Evolutionary conservation across 257 asterid species (phyloP).

Genomic region (Rubia yunnanensis): DNA sequence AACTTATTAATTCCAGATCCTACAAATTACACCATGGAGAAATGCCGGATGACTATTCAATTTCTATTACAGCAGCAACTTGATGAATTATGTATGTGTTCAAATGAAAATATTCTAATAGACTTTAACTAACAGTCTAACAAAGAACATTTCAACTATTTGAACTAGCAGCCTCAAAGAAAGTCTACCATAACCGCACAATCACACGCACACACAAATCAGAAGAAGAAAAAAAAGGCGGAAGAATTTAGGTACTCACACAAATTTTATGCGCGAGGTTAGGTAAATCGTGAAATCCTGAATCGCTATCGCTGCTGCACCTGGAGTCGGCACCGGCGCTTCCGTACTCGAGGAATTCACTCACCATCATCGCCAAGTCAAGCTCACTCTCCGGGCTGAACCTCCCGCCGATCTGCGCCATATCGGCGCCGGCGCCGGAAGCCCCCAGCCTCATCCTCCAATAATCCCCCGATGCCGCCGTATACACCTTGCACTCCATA

Average conservation of each 20-base stretch:
- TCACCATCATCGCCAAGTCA: conserved; percentile 76
- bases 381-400: conserved; percentile 61
- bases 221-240: neutral
- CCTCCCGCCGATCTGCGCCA: conserved; percentile 20
- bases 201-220: neutral
- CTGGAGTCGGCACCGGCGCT: conserved; percentile 48
- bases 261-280: conserved; percentile 58
- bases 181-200: neutral
- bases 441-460: conserved; percentile 32
- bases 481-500: conserved; percentile 49
- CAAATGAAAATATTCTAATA: neutral
- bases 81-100: too few species aligned
- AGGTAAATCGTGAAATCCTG: conserved; percentile 43
- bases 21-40: neutral
- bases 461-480: conserved; percentile 32
- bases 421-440: conserved; percentile 27
- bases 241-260: conserved; percentile 25
- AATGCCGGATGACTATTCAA: neutral
- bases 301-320: conserved; percentile 73
- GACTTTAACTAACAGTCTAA: neutral
- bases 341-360: conserved; percentile 67
- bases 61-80: neutral
- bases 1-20: neutral
- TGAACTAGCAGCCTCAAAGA: neutral
- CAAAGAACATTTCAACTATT: neutral